Percentiles rank a stretch among this genome's conserved stretches.
Evolutionary conservation across 768 basidiomycete species (phyloP).

Genomic region (Hericium alpestre): DNA sequence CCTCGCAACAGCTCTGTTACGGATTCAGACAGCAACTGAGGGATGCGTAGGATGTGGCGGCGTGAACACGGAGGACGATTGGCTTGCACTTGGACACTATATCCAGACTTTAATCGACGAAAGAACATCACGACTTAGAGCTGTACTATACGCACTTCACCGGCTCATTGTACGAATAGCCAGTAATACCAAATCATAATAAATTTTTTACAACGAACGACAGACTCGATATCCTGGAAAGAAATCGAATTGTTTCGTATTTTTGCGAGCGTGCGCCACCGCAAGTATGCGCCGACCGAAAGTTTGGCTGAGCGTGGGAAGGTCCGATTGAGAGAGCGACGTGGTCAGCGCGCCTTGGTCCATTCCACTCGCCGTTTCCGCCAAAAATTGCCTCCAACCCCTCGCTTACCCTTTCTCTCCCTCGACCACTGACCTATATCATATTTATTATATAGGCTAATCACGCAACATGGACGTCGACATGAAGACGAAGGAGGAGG

Average conservation of each 20-base stretch:
- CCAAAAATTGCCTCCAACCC: background rate
- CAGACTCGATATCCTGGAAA: too few species aligned
- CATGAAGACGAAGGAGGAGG: conserved; percentile 70
- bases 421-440: background rate
- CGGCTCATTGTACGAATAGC: background rate
- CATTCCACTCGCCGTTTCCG: background rate
- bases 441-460: background rate
- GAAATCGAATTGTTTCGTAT: too few species aligned
- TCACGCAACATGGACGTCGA: conserved; percentile 59
- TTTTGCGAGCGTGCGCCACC: background rate
- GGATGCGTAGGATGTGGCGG: background rate
- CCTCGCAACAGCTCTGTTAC: background rate
- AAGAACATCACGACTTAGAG: background rate
- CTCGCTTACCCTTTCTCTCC: background rate
- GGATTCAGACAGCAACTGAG: background rate
- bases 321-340: background rate
- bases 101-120: background rate
- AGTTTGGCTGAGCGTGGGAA: background rate
- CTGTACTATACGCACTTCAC: background rate
- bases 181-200: too few species aligned
- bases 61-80: background rate
- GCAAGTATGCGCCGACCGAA: background rate
- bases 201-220: too few species aligned
- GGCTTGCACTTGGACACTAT: background rate
- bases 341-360: background rate